Conservation (phyloP, 768 basidiomycete species). For the Lentinula sp. region DNA sequence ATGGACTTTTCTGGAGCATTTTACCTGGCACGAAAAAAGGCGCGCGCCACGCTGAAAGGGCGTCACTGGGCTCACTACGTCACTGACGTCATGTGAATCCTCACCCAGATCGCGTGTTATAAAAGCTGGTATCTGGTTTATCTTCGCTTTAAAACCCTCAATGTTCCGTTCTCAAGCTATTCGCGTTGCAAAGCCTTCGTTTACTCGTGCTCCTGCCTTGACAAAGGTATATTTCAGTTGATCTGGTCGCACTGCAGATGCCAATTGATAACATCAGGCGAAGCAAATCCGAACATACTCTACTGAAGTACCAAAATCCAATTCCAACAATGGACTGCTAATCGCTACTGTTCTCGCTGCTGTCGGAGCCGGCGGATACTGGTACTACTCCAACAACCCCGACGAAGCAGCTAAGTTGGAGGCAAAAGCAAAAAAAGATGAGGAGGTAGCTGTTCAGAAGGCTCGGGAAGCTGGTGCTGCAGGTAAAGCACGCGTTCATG, state of each 20-base stretch:
- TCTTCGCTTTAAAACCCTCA: background rate
- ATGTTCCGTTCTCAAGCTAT: slow-evolving; percentile 9
- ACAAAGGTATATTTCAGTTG: background rate
- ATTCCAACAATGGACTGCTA: background rate
- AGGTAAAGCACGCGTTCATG: slow-evolving; percentile 10
- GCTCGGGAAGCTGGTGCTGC: slow-evolving; percentile 7
- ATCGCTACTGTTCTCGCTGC: slow-evolving; percentile 6
- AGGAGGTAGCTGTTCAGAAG: slow-evolving; percentile 5
- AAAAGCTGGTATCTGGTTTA: background rate
- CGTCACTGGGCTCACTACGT: background rate
- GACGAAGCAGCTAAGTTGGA: slow-evolving; percentile 8
- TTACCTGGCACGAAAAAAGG: too few relatives aligned
- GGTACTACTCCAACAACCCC: slow-evolving; percentile 10
- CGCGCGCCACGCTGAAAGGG: background rate
- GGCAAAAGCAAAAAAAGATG: slow-evolving; percentile 6
- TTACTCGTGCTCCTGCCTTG: background rate
- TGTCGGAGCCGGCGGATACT: slow-evolving; percentile 9
- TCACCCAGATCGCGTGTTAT: background rate
- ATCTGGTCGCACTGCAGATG: background rate
- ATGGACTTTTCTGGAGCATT: background rate
- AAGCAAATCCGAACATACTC: background rate
- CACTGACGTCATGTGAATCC: slow-evolving; percentile 3
- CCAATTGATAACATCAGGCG: background rate
- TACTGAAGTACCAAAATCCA: background rate
- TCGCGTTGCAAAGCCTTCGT: background rate